These are phyloP conservation scores for Nakazawaea laoshanensis DNA, from an alignment of 805 yeast species.

Conservation along the genomic window DNA sequence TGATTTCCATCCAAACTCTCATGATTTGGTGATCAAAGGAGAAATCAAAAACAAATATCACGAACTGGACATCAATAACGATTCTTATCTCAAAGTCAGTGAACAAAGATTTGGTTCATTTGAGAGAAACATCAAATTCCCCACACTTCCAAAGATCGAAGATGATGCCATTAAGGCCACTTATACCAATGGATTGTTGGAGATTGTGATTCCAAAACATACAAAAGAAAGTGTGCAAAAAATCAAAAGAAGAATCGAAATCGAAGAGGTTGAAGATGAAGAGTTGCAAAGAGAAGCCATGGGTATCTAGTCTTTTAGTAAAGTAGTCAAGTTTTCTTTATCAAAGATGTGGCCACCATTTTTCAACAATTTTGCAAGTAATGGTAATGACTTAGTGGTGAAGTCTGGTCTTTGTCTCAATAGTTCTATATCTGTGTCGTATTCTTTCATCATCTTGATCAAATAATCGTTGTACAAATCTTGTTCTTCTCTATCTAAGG, in stretches of 20 bases:
- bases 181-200: conserved; percentile 45
- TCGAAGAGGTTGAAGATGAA: conserved; percentile 42
- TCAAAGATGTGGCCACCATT: conserved; percentile 54
- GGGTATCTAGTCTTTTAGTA: conserved; percentile 3
- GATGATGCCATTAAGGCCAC: conserved; percentile 49
- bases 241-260: conserved; percentile 34
- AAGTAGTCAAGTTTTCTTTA: conserved; percentile 31
- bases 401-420: conserved; percentile 61
- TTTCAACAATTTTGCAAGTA: conserved; percentile 50
- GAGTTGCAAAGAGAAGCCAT: conserved; percentile 22
- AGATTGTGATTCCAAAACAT: conserved; percentile 41
- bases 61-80: conserved; percentile 18
- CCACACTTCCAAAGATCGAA: conserved; percentile 40
- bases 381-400: conserved; percentile 42
- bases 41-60: conserved; percentile 29
- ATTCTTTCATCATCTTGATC: conserved; percentile 45
- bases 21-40: conserved; percentile 46
- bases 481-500: conserved; percentile 19
- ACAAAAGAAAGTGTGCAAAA: conserved; percentile 21
- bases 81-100: conserved; percentile 31
- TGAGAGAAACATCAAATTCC: conserved; percentile 49
- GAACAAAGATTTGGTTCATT: conserved; percentile 51
- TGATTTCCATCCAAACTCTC: conserved; percentile 51
- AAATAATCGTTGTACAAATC: conserved; percentile 43
- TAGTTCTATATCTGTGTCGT: conserved; percentile 53